A percentile compares a stretch with the other conserved stretches of the same genome.
These are phyloP conservation scores for Hypomyces rosellus DNA, from an alignment of 2,329 filamentous ascomycete species.

Conservation along the genomic window DNA sequence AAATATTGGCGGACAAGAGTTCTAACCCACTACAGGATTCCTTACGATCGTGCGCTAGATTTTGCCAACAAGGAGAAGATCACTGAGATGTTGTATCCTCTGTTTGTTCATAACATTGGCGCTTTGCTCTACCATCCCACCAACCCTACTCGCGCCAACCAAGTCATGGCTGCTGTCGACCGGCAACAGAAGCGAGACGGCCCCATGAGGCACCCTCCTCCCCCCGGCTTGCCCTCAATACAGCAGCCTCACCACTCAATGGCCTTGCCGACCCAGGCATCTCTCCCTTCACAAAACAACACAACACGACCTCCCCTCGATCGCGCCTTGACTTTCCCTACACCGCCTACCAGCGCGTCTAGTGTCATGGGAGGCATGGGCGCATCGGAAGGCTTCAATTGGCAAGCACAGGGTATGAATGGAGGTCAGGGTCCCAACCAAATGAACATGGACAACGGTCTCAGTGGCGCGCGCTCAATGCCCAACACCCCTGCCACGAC, in stretches of 20 bases:
- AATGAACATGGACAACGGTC: conserved; percentile 71
- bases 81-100: conserved; percentile 85
- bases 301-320: conserved; percentile 73
- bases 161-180: conserved; percentile 81
- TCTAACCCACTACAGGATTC: conserved; percentile 63
- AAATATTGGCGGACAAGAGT: conserved; percentile 8
- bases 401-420: conserved; percentile 59
- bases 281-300: conserved; percentile 60
- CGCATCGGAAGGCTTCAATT: conserved; percentile 72
- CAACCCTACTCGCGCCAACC: conserved; percentile 74
- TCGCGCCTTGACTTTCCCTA: conserved; percentile 86
- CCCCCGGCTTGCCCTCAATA: conserved; percentile 57
- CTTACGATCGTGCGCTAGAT: conserved; percentile 92
- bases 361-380: conserved; percentile 72
- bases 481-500: conserved; percentile 88
- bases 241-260: conserved; percentile 55
- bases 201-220: conserved; percentile 56
- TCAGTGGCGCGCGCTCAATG: conserved; percentile 77
- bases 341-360: conserved; percentile 87
- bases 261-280: conserved; percentile 56
- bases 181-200: conserved; percentile 69
- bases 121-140: conserved; percentile 85
- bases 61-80: conserved; percentile 99
- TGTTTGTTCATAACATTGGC: conserved; percentile 97
- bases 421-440: conserved; percentile 59